Percentiles rank a stretch among this genome's conserved stretches.
Conservation (phyloP, 371 early-diverging fungal species). For the Batkoa obscura region DNA sequence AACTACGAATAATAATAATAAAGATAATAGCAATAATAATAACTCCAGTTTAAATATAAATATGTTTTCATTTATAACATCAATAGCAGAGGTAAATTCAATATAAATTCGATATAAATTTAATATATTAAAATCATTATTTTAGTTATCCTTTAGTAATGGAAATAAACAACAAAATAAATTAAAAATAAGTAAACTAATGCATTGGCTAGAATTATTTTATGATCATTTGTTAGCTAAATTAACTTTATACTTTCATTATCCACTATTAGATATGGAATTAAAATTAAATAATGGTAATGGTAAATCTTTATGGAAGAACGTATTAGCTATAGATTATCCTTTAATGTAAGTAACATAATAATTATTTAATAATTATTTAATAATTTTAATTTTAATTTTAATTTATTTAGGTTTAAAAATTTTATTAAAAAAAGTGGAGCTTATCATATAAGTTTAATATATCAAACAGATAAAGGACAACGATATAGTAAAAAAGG, state of each 20-base stretch:
- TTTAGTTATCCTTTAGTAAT: too few relatives aligned
- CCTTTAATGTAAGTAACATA: constrained; percentile 32
- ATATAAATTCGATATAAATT: too few relatives aligned
- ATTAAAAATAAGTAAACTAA: too few relatives aligned
- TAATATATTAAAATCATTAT: too few relatives aligned
- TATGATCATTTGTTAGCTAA: constrained; percentile 30
- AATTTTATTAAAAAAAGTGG: constrained; percentile 28
- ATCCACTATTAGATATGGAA: constrained; percentile 29
- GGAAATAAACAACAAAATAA: too few relatives aligned
- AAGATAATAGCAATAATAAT: too few relatives aligned
- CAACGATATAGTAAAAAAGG: constrained; percentile 30
- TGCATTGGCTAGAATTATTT: constrained; percentile 31
- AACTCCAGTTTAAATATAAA: too few relatives aligned
- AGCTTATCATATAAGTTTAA: constrained; percentile 27
- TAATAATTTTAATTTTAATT: background rate
- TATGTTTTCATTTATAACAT: too few relatives aligned
- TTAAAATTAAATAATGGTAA: constrained; percentile 24
- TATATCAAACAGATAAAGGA: constrained; percentile 28
- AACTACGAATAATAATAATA: too few relatives aligned
- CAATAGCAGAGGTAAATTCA: too few relatives aligned
- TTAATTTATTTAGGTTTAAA: constrained; percentile 21
- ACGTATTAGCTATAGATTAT: constrained; percentile 27
- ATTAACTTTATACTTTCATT: constrained; percentile 39
- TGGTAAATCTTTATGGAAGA: constrained; percentile 32
- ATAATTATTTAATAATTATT: too few relatives aligned